Conservation (phyloP, 1,284 basidiomycete genomes). For the Anthracocystis setariae region DNA sequence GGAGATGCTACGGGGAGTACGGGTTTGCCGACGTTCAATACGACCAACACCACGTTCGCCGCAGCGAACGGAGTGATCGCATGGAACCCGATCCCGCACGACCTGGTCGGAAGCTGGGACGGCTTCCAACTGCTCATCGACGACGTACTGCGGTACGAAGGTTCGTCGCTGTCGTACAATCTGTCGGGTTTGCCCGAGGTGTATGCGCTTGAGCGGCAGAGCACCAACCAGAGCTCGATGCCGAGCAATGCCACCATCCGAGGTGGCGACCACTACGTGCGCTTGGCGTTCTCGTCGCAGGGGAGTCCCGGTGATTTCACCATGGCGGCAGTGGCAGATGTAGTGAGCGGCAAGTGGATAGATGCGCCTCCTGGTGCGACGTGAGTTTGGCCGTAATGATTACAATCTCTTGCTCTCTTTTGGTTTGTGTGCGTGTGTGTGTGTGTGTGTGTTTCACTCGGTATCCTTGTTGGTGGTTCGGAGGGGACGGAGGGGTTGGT, state of each 20-base stretch:
- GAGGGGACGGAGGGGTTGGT: conserved; percentile 12
- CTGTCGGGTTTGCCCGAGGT: conserved; percentile 29
- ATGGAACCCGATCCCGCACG: conserved; percentile 74
- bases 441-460: no score
- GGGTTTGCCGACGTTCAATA: conserved; percentile 76
- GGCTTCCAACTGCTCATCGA: conserved; percentile 83
- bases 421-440: no score
- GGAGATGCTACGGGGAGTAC: conserved; percentile 79
- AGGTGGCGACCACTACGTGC: conserved; percentile 78
- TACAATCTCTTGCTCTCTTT: no score
- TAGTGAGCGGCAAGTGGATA: conserved; percentile 80
- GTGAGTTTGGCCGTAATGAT: no score
- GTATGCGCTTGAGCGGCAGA: conserved; percentile 3
- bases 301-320: conserved; percentile 85
- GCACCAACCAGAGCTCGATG: conserved; percentile 5
- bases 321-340: conserved; percentile 78
- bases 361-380: conserved; percentile 37
- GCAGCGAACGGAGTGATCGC: conserved; percentile 66
- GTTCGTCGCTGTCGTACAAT: conserved; percentile 71
- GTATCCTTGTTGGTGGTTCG: not conserved
- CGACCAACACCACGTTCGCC: conserved; percentile 17
- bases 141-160: conserved; percentile 81
- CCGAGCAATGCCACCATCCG: conserved; percentile 70
- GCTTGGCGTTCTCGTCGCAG: conserved; percentile 74
- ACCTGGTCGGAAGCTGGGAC: conserved; percentile 72